Base-by-base conservation (phyloP, 208 protist species). In the Porcisia hertigi region DNA sequence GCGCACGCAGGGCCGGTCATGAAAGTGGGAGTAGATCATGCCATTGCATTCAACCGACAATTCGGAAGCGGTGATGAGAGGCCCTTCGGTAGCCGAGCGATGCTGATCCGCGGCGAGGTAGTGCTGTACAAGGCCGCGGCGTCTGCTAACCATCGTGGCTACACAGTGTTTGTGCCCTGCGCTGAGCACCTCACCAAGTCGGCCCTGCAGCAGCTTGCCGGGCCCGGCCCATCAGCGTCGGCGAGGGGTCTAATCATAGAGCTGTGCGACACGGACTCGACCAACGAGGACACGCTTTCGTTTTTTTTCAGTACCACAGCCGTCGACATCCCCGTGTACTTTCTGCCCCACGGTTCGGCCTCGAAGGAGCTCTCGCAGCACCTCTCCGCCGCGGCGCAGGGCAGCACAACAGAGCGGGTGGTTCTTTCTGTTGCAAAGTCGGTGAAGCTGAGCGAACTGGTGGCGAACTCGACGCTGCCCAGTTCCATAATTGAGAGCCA, bases 161-260 rank as follows among this genome's bases (percentile, higher is more conserved):
- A 83, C 47, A 96, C 89, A 12, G 86, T 96, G 8, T 94, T 85
- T 70, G 71, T 96, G 43, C 84, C 86, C 20, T 86, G 86, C 60
- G 63, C 55, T 7, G 79, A 74, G 67, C 83, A 94, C 65, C 63
- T 96, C 18, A 82, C 85, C 12, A 74, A 77, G 70, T 69, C 67
- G 1, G 58, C 84, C 2, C 71, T 93, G 53, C 66, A 81, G 57
- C 63, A 78, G 49, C 80, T 94, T 16, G 59, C 74, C 25, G 60
- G 59, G 11, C 53, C 87, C 9, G 81, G 76, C 18, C 71, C 86
- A 7, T 57, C 80, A 1, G 63, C 39, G 7, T 58, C 72, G 7
- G 72, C 78, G 11, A 82, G 77, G 52, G 92, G 90, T 11, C 63
- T 96, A 9, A 70, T 92, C 45, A 67, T 94, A 30, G 88, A 80